Percentiles rank a stretch among this genome's conserved stretches.
These are phyloP conservation scores for Sarocladium oryzae DNA, from an alignment of 2,329 filamentous ascomycete species.

Conservation along the genomic window DNA sequence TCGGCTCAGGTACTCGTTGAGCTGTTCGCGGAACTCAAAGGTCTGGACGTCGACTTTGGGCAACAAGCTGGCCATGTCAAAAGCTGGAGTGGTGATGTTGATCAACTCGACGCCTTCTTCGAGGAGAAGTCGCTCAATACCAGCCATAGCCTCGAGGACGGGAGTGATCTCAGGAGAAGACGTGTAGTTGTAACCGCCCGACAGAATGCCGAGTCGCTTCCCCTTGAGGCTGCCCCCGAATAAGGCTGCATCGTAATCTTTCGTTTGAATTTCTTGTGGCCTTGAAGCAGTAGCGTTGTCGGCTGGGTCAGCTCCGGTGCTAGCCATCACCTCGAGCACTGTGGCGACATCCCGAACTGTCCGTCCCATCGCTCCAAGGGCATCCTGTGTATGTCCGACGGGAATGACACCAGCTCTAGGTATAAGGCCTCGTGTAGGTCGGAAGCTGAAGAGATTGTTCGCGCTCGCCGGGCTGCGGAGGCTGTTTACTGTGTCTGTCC, in stretches of 20 bases:
- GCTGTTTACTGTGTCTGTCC: constrained; percentile 11
- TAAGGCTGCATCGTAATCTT: background rate
- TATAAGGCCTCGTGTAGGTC: constrained; percentile 10
- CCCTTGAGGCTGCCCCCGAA: constrained; percentile 7
- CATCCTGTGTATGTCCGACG: constrained; percentile 9
- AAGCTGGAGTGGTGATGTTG: constrained; percentile 39
- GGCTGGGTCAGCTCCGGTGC: background rate
- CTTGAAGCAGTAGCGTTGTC: constrained; percentile 7
- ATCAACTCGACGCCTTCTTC: constrained; percentile 41
- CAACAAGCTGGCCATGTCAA: constrained; percentile 44
- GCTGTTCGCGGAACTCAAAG: constrained; percentile 50
- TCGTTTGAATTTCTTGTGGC: background rate
- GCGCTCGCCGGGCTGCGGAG: constrained; percentile 10
- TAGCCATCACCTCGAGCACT: constrained; percentile 9
- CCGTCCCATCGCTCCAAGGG: constrained; percentile 9
- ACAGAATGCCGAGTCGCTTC: constrained; percentile 5
- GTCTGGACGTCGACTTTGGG: constrained; percentile 50
- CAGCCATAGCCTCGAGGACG: constrained; percentile 47
- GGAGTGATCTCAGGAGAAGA: constrained; percentile 45
- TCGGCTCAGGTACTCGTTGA: constrained; percentile 49
- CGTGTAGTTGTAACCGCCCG: constrained; percentile 53
- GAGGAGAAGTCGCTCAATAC: constrained; percentile 27
- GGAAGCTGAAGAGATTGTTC: constrained; percentile 11
- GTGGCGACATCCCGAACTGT: constrained; percentile 7
- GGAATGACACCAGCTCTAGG: constrained; percentile 9